Evolutionary conservation across 768 basidiomycete genomes (phyloP), one percentile per base, ranked within the genome.

Genomic region (Lanmaoa rubissima): DNA sequence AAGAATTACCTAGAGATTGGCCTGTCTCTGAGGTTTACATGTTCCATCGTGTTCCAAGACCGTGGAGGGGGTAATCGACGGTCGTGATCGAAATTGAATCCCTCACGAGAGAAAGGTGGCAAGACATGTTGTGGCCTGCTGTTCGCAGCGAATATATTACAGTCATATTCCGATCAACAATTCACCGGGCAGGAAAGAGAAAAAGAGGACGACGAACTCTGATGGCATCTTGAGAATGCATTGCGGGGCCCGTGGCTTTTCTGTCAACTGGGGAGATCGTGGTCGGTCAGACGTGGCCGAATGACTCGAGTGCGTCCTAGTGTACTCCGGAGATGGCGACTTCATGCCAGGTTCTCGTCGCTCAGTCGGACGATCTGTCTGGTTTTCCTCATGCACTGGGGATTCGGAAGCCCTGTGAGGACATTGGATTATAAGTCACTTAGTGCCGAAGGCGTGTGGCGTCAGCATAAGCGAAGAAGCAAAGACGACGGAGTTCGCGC

Each of bases 91-190:
- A 69, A 66, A 67, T 65, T 61, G 63, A 64, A 66, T 48, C 63
- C 65, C 50, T 72, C 68, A 50, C 66, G 68, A 58, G 70, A 58
- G 53, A 71, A 60, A 59, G 70, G 63, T 60, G 70, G 70, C 57
- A 70, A 61, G 53, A 58, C 72, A 70, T 72, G 70, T 65, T 65
- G 72, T 54, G 59, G 59, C 68, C 69, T 67, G 68, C 61, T 65
- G 70, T 61, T 68, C 62, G 62, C 62, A 63, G 61, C 35, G 57
- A 64, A 61, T 64, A 50, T 46, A 61, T 63, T 55, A 24, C 34
- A 50, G 58, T 40, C 57, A 53, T 52, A 55, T 69, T 55, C 61
- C 67, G 65, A 69, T 70, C 65, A 71, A 48, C 53, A 41, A 46
- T 48, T 63, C 59, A 55, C 54, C 41, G 36, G 45, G 48, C 41